phyloP scores from a whole-genome alignment of 2,329 filamentous ascomycete species.

The Aspergillus calidoustus region DNA sequence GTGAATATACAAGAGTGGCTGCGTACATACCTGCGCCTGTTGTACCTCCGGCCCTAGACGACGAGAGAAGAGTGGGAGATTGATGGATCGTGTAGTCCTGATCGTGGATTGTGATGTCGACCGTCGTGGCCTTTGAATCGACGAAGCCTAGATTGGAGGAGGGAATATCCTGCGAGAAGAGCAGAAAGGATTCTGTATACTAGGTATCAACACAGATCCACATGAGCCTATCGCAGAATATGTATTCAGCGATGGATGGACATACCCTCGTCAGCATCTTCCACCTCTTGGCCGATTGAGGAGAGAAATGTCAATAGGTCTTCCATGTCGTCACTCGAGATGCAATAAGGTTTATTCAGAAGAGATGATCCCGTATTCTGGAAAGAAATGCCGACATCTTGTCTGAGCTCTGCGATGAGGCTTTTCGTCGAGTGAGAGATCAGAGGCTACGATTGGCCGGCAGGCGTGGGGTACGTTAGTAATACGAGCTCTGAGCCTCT shows the following conservation, averaged over 20 bases:
- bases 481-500: background rate
- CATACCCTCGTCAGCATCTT: conserved; percentile 65
- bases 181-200: conserved; percentile 76
- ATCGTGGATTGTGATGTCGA: conserved; percentile 71
- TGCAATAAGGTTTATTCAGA: background rate
- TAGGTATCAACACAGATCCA: conserved; percentile 2
- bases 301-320: conserved; percentile 42
- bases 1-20: no score
- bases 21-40: conserved; percentile 66
- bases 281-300: conserved; percentile 56
- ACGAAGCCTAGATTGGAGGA: conserved; percentile 84
- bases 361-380: background rate
- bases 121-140: conserved; percentile 66
- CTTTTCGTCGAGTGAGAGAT: conserved; percentile 1
- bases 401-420: background rate
- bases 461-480: background rate
- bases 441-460: background rate
- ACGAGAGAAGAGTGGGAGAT: conserved; percentile 80
- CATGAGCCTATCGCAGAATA: background rate
- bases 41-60: conserved; percentile 72
- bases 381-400: background rate
- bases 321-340: conserved; percentile 13
- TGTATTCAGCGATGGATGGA: background rate
- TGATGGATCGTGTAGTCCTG: conserved; percentile 78
- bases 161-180: conserved; percentile 78